Evolutionary conservation across 2,329 filamentous ascomycete species (phyloP).

Genomic region (Hypoxylon rubiginosum): DNA sequence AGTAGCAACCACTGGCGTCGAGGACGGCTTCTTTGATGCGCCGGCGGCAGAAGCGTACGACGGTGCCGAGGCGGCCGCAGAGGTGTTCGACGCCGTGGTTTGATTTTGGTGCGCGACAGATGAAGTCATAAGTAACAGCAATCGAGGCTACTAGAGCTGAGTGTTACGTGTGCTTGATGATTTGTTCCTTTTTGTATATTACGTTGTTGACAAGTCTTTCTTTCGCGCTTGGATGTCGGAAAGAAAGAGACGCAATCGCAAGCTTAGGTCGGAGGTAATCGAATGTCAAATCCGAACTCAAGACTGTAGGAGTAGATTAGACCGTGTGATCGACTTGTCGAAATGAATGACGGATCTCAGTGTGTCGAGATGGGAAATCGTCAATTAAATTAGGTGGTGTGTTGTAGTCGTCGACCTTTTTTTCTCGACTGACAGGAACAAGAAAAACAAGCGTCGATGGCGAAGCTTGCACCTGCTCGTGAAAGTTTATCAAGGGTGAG

Average conservation of each 20-base stretch:
- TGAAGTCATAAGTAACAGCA: conserved; percentile 70
- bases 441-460: conserved; percentile 31
- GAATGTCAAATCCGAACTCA: conserved; percentile 51
- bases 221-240: conserved; percentile 40
- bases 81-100: conserved; percentile 69
- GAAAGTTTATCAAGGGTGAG: conserved; percentile 30
- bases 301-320: conserved; percentile 28
- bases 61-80: conserved; percentile 68
- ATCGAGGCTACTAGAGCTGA: conserved; percentile 45
- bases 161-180: conserved; percentile 28
- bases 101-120: conserved; percentile 67
- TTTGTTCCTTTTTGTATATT: conserved; percentile 28
- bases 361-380: conserved; percentile 22
- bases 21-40: conserved; percentile 72
- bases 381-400: conserved; percentile 44
- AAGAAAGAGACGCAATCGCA: conserved; percentile 44
- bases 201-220: conserved; percentile 32
- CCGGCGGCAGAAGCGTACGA: conserved; percentile 78
- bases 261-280: conserved; percentile 35
- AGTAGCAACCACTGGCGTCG: conserved; percentile 72
- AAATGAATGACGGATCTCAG: conserved; percentile 43
- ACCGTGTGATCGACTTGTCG: conserved; percentile 20
- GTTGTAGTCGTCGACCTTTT: conserved; percentile 33
- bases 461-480: conserved; percentile 29
- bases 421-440: conserved; percentile 34